Conservation (phyloP, 116 monocot genomes). For the Phalaenopsis hybrid region DNA sequence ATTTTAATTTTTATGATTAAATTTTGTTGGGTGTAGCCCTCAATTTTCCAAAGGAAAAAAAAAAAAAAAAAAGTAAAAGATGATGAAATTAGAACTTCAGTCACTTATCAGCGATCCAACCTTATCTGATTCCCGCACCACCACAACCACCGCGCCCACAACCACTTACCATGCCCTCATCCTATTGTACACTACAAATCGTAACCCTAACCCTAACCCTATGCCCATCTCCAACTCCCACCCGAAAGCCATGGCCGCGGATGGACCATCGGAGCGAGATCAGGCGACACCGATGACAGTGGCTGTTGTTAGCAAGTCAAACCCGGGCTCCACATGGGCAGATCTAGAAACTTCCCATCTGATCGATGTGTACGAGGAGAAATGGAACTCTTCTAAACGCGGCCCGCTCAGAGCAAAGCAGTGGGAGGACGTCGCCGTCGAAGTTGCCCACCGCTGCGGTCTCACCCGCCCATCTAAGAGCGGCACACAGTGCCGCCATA, state of each 20-base stretch:
- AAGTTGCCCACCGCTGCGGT: conserved; percentile 34
- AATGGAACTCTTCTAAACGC: conserved; percentile 38
- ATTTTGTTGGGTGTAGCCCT: too few relatives aligned
- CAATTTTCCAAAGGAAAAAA: too few relatives aligned
- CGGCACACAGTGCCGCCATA: conserved; percentile 74
- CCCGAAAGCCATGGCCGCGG: neutral
- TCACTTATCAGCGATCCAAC: neutral
- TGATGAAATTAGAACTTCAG: too few relatives aligned
- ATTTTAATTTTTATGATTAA: too few relatives aligned
- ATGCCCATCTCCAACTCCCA: neutral
- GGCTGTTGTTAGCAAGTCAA: neutral
- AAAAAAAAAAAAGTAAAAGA: too few relatives aligned
- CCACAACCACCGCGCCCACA: conserved; percentile 1
- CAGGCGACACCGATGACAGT: neutral
- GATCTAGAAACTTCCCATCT: conserved; percentile 19
- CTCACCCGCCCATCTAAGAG: conserved; percentile 22
- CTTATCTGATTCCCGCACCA: neutral
- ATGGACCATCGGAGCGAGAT: conserved; percentile 3
- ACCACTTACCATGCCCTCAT: neutral
- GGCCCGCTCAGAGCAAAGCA: conserved; percentile 50
- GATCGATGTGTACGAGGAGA: conserved; percentile 53
- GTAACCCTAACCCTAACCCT: neutral
- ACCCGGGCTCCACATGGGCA: conserved; percentile 7
- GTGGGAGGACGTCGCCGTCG: conserved; percentile 56
- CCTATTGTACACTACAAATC: neutral